These are phyloP conservation scores for Musa itinerans DNA, from an alignment of 176 grass and related monocot genomes.

Conservation along the genomic window DNA sequence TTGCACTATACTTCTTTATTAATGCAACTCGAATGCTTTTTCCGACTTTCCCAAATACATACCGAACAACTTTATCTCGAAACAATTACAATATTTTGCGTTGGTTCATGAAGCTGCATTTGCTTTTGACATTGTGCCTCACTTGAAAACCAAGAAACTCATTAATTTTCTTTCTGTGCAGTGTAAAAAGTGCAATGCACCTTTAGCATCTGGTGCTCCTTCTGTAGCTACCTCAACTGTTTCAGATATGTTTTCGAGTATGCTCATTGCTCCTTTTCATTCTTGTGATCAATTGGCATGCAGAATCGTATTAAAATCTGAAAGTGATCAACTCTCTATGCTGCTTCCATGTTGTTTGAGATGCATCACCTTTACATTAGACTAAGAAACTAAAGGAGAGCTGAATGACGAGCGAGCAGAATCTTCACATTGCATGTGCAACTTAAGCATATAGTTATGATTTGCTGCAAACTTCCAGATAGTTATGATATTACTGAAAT, in stretches of 20 bases:
- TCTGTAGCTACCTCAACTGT: conserved; percentile 45
- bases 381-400: not conserved
- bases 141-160: conserved; percentile 3
- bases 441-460: not conserved
- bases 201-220: conserved; percentile 48
- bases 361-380: not conserved
- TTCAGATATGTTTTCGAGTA: conserved; percentile 66
- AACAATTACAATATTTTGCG: no score
- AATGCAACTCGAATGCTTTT: no score
- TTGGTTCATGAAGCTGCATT: no score
- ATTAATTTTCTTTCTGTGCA: conserved; percentile 32
- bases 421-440: not conserved
- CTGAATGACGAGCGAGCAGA: not conserved
- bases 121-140: no score
- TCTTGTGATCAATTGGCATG: not conserved
- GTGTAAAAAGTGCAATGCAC: conserved; percentile 86
- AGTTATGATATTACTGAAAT: not conserved
- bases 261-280: conserved; percentile 23
- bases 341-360: not conserved
- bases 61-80: no score
- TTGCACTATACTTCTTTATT: no score
- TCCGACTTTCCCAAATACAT: no score
- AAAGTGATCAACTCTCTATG: not conserved
- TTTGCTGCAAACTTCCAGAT: not conserved
- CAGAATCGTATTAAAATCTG: not conserved